Base-by-base conservation (phyloP, 805 yeast genomes). In the Starmera dryadoides region DNA sequence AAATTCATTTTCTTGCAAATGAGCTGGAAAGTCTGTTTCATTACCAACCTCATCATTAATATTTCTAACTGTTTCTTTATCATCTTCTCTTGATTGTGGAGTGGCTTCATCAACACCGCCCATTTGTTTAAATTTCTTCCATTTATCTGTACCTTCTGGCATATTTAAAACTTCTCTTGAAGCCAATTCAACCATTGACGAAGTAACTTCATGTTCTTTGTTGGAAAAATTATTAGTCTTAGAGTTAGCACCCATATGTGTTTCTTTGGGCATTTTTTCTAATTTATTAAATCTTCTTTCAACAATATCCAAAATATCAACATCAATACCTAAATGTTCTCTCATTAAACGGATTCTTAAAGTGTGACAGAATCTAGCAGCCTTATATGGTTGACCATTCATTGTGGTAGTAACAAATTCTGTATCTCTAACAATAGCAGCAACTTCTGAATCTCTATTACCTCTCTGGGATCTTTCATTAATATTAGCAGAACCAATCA, bases 401-500 rank as follows among this genome's bases (percentile, higher is more conserved):
- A 93, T 88, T 11, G 60, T 61, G 4, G 80, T 72, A 35, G 64
- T 60, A 6, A 88, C 66, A 45, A 80, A 72, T 45, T 81, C 86
- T 9, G 82, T 77, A 53, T 93, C 99, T 46, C 97, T 74, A 5
- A 93, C 78, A 39, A 91, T 63, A 2, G 89, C 86, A 3, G 96
- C 96, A 31, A 93, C 82, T 54, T 93, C 99, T 5, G 97, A 88
- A 56, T 93, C 99, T 57, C 98, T 73, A 17, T 71, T 69, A 14
- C 99, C 99, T 50, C 93, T 71, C 87, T 89, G 89, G 0, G 98
- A 91, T 52, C 99, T 73, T 59, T 93, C 99, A 55, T 93, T 93
- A 44, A 93, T 86, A 54, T 93, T 93, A 0, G 99, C 99, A 53
- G 96, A 86, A 2, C 99, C 98, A 53, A 93, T 89, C 33, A 93